A percentile compares a stretch with the other conserved stretches of the same genome.
phyloP scores from a whole-genome alignment of 257 asterid species.

The Buddleja alternifolia region DNA sequence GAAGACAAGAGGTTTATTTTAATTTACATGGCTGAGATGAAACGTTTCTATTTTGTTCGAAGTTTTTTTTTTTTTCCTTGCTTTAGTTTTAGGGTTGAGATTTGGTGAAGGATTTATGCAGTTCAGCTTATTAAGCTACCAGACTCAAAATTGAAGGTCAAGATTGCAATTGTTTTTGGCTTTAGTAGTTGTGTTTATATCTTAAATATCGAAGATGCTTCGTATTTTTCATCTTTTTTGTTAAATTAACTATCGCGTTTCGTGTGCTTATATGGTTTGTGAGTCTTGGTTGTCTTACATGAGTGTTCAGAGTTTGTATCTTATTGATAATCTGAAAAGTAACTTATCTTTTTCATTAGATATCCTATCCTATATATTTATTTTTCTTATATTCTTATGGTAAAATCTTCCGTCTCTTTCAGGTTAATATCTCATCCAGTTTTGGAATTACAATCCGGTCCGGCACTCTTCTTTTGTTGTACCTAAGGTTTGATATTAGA shows the following conservation, averaged over 20 bases:
- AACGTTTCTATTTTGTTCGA: not conserved
- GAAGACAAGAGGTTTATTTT: not conserved
- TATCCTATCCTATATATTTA: not conserved
- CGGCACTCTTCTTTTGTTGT: not conserved
- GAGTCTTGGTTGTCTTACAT: not conserved
- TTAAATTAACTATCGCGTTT: not conserved
- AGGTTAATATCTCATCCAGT: conserved; percentile 30
- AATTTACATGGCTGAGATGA: not conserved
- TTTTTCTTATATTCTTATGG: conserved; percentile 17
- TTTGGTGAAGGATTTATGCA: not conserved
- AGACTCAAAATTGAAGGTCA: not conserved
- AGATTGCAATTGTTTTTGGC: not conserved
- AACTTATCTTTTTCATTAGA: not conserved
- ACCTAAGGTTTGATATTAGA: conserved; percentile 4
- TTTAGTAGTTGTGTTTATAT: conserved; percentile 8
- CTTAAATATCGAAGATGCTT: not conserved
- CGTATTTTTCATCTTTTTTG: not conserved
- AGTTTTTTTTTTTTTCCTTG: not conserved
- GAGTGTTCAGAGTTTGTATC: conserved; percentile 1
- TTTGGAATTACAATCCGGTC: not conserved
- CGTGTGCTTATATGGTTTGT: not conserved
- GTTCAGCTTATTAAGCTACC: not conserved
- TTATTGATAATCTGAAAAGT: not conserved
- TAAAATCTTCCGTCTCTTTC: conserved; percentile 22
- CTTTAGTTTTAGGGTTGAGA: not conserved